Evolutionary conservation across 1,284 basidiomycete genomes (phyloP).

Genomic region (Anthracocystis panici-leucophaei): DNA sequence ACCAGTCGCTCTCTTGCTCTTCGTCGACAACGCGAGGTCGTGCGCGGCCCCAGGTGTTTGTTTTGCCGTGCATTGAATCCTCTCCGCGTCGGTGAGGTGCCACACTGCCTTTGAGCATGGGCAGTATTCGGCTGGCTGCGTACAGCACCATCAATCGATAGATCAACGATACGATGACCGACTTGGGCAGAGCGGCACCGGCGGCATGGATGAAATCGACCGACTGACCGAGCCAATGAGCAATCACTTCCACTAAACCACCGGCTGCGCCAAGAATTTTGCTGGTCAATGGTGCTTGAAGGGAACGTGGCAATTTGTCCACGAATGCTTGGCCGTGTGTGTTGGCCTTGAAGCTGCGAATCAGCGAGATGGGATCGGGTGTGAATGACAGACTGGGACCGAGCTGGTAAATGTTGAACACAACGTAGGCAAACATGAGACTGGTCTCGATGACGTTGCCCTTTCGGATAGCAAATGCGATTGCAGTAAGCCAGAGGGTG

Average conservation of each 20-base stretch:
- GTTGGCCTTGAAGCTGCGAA: constrained; percentile 64
- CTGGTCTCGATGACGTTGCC: constrained; percentile 68
- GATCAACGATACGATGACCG: constrained; percentile 64
- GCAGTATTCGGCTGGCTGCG: constrained; percentile 64
- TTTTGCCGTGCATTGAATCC: not conserved
- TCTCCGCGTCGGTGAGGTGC: constrained; percentile 5
- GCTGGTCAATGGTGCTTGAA: constrained; percentile 34
- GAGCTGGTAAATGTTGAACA: constrained; percentile 67
- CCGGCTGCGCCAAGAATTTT: constrained; percentile 45
- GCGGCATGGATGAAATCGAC: constrained; percentile 60
- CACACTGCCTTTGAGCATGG: constrained; percentile 53
- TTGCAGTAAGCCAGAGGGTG: constrained; percentile 66
- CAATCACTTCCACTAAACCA: constrained; percentile 51
- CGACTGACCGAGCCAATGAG: constrained; percentile 55
- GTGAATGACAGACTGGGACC: constrained; percentile 59
- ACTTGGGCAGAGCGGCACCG: constrained; percentile 60
- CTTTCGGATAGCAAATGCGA: constrained; percentile 66
- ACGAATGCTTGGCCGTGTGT: constrained; percentile 44
- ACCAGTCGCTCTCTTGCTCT: constrained; percentile 19
- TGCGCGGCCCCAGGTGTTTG: constrained; percentile 32
- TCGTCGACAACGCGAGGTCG: not conserved
- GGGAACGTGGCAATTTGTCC: constrained; percentile 26
- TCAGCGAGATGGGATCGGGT: constrained; percentile 64
- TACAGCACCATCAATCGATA: constrained; percentile 67
- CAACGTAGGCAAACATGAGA: constrained; percentile 67